Percentiles rank a stretch among this genome's conserved stretches.
Conservation (phyloP, 2,329 filamentous ascomycete genomes). For the Rhexocercosporidium sp. region DNA sequence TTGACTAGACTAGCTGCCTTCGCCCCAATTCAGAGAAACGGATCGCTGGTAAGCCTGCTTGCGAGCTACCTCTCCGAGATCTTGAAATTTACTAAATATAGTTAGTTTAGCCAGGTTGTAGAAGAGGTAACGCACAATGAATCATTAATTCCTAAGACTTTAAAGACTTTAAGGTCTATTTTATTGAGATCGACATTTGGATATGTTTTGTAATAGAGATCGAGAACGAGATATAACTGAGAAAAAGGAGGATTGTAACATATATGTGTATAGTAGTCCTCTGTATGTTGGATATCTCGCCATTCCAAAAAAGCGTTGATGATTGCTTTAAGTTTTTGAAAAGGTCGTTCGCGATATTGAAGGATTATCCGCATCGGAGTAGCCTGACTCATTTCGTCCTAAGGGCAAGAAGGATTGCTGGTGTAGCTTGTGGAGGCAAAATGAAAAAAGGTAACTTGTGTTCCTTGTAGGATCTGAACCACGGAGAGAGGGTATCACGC, state of each 20-base stretch:
- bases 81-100: slow-evolving; percentile 27
- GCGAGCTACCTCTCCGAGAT: slow-evolving; percentile 30
- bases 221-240: slow-evolving; percentile 40
- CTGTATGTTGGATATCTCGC: slow-evolving; percentile 31
- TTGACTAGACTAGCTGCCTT: slow-evolving; percentile 34
- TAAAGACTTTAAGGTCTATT: slow-evolving; percentile 38
- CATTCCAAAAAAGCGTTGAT: slow-evolving; percentile 29
- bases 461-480: not conserved
- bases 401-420: slow-evolving; percentile 22
- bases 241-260: slow-evolving; percentile 36
- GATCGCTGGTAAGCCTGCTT: slow-evolving; percentile 32
- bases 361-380: slow-evolving; percentile 30
- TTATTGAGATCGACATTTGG: slow-evolving; percentile 35
- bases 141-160: slow-evolving; percentile 37
- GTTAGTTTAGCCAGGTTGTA: slow-evolving; percentile 28
- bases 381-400: slow-evolving; percentile 29
- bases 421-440: slow-evolving; percentile 25
- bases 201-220: slow-evolving; percentile 39
- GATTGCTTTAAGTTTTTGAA: slow-evolving; percentile 29
- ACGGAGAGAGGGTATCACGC: not conserved
- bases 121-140: slow-evolving; percentile 33
- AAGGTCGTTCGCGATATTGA: slow-evolving; percentile 30
- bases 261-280: slow-evolving; percentile 38
- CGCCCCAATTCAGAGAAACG: slow-evolving; percentile 35
- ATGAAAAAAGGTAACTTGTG: slow-evolving; percentile 17